Evolutionary conservation across 306 rosid genomes (phyloP), one percentile per base, ranked within the genome.

Genomic region (Sesbania bispinosa): DNA sequence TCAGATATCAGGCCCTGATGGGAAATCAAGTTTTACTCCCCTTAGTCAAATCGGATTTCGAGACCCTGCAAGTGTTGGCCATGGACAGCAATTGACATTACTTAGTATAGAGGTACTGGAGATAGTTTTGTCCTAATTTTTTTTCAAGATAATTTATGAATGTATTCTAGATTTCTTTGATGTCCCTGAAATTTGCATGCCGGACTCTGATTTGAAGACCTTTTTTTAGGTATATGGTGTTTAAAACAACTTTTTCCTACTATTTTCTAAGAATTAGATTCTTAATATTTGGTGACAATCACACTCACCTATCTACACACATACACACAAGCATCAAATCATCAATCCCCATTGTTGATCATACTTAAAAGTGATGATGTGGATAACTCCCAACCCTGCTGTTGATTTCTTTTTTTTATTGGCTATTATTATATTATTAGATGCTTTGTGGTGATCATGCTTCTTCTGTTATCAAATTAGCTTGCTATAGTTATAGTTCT

Each of bases 21-120:
- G 82, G 73, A 93, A 74, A 80, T 84, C 94, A 46, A 83, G 73
- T 62, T 74, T 68, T 54, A 90, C 98, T 73, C 92, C 96, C 60
- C 87, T 90, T 7, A 90, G 97, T 84, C 98, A 93, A 86, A 88
- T 68, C 83, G 98, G 98, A 30, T 88, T 90, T 83, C 79, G 59
- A 8, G 98, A 90, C 70, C 96, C 98, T 59, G 96, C 98, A 43
- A 93, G 92, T 62, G 62, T 77, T 81, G 97, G 97, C 36, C 53
- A 72, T 63, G 94, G 97, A 57, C 97, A 93, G 66, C 97, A 93
- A 81, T 78, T 93, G 82, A 81, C 92, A 11, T 71, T 90, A 83
- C 81, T 93, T 71, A 90, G 97, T 68, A 55, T 90, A 63, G 98
- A 93, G 97, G 98, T 93, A 83, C 36, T 41, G 14, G 26, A 26